Percentiles rank a stretch among this genome's conserved stretches.
Conservation (phyloP, 352 stramenopile genomes). For the Ophiocytium majus region DNA sequence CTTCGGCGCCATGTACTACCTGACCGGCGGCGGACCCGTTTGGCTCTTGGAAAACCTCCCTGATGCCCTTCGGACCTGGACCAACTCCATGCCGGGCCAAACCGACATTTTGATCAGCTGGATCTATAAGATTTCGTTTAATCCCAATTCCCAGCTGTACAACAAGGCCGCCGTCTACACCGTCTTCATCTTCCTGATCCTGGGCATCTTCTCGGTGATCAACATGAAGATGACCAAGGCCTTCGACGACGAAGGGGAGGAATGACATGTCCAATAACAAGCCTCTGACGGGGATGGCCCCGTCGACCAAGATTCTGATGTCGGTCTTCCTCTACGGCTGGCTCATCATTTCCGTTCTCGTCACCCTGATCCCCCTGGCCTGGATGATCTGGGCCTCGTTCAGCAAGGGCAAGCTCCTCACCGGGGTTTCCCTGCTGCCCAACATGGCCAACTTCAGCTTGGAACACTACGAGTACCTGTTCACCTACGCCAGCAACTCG, state of each 20-base stretch:
- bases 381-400: not conserved
- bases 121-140: not conserved
- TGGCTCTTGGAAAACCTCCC: too few species aligned
- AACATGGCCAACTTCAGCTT: not conserved
- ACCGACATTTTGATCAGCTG: conserved; percentile 1
- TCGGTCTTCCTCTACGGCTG: too few species aligned
- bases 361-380: not conserved
- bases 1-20: not conserved
- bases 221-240: not conserved
- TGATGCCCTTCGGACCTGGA: too few species aligned
- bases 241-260: not conserved
- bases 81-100: not conserved
- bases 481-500: not conserved
- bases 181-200: not conserved
- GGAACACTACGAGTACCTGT: not conserved
- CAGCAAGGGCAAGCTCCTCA: not conserved
- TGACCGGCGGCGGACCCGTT: conserved; percentile 1
- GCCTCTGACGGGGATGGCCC: not conserved
- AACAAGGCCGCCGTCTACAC: not conserved
- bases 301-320: not conserved
- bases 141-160: not conserved
- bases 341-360: too few species aligned
- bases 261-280: conserved; percentile 12
- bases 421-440: not conserved
- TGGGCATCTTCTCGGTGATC: not conserved